Evolutionary conservation across 345 rosid genomes (phyloP), one percentile per base, ranked within the genome.

Genomic region (Linum trigynum): DNA sequence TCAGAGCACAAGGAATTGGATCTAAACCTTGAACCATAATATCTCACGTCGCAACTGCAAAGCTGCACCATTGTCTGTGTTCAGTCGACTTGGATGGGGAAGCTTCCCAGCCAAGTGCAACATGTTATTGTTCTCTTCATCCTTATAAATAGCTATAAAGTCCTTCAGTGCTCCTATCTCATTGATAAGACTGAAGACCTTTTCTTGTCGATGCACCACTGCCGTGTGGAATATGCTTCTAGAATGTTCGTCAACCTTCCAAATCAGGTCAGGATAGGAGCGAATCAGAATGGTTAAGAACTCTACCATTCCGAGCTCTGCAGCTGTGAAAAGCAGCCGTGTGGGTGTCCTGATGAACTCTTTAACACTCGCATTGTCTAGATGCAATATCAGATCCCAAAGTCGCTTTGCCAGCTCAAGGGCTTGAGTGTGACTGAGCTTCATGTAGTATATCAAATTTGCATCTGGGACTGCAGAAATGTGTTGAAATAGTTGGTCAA

Each of bases 301-400:
- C 50, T 61, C 64, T 40, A 61, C 64, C 45, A 38, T 39, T 40
- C 64, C 64, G n/a, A 11, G 17, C 41, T 61, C 64, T 7, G 60
- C 84, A 7, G 82, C 89, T 60, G 16, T 56, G 36, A 84, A 76
- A 32, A 84, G 56, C 0, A 76, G 58, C 17, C 43, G 75, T 0
- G 75, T 41, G 23, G 79, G 80, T 32, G 57, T 63, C 64, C 61
- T 68, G 10, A 74, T 69, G 35, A 72, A 60, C 42, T 73, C 73
- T 9, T 70, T 61, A 38, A 75, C 41, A 38, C 62, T 39, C 36
- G 76, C 48, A 63, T 78, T 76, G 55, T 84, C 80, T 48, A 81
- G 57, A 5, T 14, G 56, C 38, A 76, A 38, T 59, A 78, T 53
- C 35, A 74, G 77, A 38, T 76, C 56, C 70, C 78, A 74, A 1